Evolutionary conservation across 2,329 filamentous ascomycete genomes (phyloP), one percentile per base, ranked within the genome.

Genomic region (Ustilaginoidea virens): DNA sequence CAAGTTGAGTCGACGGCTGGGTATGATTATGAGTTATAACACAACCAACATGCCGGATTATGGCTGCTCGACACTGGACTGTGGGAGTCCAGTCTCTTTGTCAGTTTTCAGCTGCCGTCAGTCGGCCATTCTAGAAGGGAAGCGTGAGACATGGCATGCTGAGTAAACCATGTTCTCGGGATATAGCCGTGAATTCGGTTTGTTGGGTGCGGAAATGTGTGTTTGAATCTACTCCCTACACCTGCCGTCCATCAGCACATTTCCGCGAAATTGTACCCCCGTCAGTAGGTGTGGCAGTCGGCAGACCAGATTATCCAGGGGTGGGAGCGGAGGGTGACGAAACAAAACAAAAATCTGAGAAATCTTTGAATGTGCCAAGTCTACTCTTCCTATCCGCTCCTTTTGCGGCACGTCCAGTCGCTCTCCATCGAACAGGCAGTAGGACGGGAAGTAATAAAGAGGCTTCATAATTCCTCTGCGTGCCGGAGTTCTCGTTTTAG

Each of bases 61-160:
- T n/a, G n/a, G n/a, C n/a, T n/a, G n/a, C n/a, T n/a, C n/a, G n/a
- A n/a, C n/a, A n/a, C n/a, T n/a, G n/a, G n/a, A n/a, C n/a, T n/a
- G n/a, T n/a, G n/a, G n/a, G n/a, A n/a, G n/a, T n/a, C n/a, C n/a
- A n/a, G n/a, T 11, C 24, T 9, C 24, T 13, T 25, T 19, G 22
- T 25, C 16, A 24, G 21, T 18, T 28, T 17, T 21, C 31, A 27
- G 31, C 25, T 30, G 17, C 11, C 10, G 18, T 20, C 23, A 27
- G 25, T n/a, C n/a, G n/a, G n/a, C 17, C 22, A 29, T 38, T 34
- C 36, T 36, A 36, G 34, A 38, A 38, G 29, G 12, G 13, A 9
- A 30, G 28, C 25, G 25, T 28, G 27, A 33, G 32, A 36, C 36
- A 33, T 33, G 21, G 23, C n/a, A 15, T 25, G 33, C 18, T 21